Evolutionary conservation across 495 filamentous ascomycete species (phyloP), one percentile per base, ranked within the genome.

Genomic region (Baudoinia panamericana): DNA sequence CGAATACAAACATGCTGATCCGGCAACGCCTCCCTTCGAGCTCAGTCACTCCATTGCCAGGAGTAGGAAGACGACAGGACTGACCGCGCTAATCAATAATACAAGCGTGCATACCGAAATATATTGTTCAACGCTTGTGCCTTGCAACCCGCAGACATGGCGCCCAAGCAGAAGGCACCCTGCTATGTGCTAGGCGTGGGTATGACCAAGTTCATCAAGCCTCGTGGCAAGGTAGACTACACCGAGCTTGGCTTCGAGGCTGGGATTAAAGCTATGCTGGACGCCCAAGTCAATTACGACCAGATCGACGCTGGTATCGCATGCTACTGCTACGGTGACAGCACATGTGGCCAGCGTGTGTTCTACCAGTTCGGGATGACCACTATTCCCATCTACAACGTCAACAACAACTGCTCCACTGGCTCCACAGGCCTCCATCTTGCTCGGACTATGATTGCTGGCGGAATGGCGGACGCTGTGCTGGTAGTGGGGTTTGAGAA

Each of bases 291-390:
- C 67, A 86, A 75, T 61, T 97, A 95, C 68, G 88, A 96, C 59
- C 84, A 95, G 36, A 86, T 97, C 36, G 85, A 93, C 46, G 81
- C 86, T 47, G 90, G 84, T 15, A 72, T 97, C 16, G 90, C 88
- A 0, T 97, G 90, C 69, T 95, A 93, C 60, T 88, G 84, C 65
- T 97, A 93, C 56, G 90, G 51, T 43, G 90, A 96, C 65, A 82
- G 75, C 36, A 93, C 90, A 36, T 88, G 81, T 52, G 90, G 90
- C 21, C 90, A 97, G 69, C 80, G 90, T 31, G 86, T 95, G 49
- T 95, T 97, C 67, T 97, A 97, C 61, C 90, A 97, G 64, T 94
- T 97, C 59, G 90, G 90, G 60, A 85, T 96, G 75, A 96, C 86
- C 23, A 68, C 79, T 52, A 95, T 54, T 31, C 90, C 90, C 46